Conservation (phyloP, 164 flowering plant species). For the Dillenia suffruticosa region DNA sequence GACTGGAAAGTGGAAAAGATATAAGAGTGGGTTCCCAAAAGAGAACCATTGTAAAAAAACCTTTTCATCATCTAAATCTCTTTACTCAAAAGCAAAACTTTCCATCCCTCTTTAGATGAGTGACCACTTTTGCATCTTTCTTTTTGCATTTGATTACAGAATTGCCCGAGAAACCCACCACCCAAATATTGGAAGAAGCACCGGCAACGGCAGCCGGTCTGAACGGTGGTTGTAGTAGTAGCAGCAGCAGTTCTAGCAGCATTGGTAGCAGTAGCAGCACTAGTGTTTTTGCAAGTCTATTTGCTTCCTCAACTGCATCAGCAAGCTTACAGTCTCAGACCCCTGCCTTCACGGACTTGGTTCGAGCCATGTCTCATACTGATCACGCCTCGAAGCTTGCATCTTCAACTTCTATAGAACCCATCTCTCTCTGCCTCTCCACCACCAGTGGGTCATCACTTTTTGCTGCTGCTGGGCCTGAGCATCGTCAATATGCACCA, state of each 20-base stretch:
- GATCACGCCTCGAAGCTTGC: constrained; percentile 26
- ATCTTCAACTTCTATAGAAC: constrained; percentile 40
- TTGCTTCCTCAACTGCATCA: constrained; percentile 53
- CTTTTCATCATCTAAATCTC: constrained; percentile 23
- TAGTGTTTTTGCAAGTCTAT: constrained; percentile 54
- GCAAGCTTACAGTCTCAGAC: constrained; percentile 40
- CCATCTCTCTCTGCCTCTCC: constrained; percentile 61
- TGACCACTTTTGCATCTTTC: constrained; percentile 1
- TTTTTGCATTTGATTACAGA: constrained; percentile 21
- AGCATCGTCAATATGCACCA: constrained; percentile 42
- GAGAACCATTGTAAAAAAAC: constrained; percentile 20
- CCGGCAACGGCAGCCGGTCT: constrained; percentile 10
- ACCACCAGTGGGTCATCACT: constrained; percentile 50
- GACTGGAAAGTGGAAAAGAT: constrained; percentile 8
- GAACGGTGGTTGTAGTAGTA: constrained; percentile 41
- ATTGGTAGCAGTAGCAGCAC: constrained; percentile 33
- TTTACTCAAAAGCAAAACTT: constrained; percentile 15
- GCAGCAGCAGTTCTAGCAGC: constrained; percentile 31
- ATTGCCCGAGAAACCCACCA: constrained; percentile 26
- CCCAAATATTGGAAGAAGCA: constrained; percentile 24
- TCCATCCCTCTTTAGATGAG: not conserved
- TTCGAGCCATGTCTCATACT: constrained; percentile 33
- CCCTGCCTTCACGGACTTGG: constrained; percentile 42
- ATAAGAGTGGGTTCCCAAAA: constrained; percentile 15
- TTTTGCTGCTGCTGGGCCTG: constrained; percentile 47